phyloP scores from a whole-genome alignment of 371 early-diverging fungal species.

The Mucor indicus region DNA sequence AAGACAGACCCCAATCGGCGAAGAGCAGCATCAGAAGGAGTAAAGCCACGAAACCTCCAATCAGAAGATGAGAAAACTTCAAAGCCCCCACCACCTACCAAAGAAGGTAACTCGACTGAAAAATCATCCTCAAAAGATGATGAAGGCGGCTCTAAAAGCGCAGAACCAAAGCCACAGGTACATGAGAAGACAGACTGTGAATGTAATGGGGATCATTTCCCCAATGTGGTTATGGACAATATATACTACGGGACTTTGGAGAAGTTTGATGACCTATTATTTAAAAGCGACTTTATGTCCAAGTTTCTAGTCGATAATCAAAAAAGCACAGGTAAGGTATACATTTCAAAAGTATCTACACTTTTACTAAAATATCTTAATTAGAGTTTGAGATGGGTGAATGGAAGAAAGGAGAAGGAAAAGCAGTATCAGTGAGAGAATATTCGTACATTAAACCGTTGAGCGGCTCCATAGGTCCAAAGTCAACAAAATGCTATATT shows the following conservation, averaged over 20 bases:
- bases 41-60: no score
- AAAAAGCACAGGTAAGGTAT: constrained; percentile 40
- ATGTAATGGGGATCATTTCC: constrained; percentile 50
- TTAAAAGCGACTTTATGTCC: constrained; percentile 33
- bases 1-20: constrained; percentile 6
- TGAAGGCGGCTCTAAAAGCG: background rate
- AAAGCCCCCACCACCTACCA: constrained; percentile 17
- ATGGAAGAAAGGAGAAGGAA: constrained; percentile 28
- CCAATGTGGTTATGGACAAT: constrained; percentile 46
- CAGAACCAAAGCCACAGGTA: constrained; percentile 9
- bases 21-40: constrained; percentile 24
- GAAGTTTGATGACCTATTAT: constrained; percentile 48
- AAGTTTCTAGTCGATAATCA: constrained; percentile 39
- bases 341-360: background rate
- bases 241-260: constrained; percentile 49
- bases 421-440: constrained; percentile 13
- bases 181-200: constrained; percentile 43
- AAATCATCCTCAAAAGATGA: background rate
- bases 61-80: no score
- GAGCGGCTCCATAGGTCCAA: constrained; percentile 56
- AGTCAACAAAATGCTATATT: constrained; percentile 61
- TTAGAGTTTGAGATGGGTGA: constrained; percentile 32
- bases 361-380: background rate
- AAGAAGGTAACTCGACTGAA: background rate
- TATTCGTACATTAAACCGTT: constrained; percentile 38